These are phyloP conservation scores for Vanrija humicola DNA, from an alignment of 1,284 basidiomycete species.

Conservation along the genomic window DNA sequence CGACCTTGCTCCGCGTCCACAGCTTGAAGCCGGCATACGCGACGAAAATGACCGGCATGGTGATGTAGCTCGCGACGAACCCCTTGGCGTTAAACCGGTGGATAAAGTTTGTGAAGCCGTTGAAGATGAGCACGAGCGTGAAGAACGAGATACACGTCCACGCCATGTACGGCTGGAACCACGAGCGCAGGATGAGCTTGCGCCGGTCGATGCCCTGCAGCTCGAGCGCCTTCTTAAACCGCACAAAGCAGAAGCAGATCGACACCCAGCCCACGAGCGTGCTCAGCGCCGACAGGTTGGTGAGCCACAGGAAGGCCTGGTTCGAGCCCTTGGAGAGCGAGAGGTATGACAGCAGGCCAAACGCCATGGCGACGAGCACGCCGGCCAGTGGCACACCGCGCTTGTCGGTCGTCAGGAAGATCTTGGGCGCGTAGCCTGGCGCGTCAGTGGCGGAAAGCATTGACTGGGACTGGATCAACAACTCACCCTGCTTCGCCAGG, in stretches of 20 bases:
- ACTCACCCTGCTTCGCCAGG: constrained; percentile 49
- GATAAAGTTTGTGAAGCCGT: constrained; percentile 11
- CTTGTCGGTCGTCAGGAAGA: constrained; percentile 59
- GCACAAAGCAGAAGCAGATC: constrained; percentile 67
- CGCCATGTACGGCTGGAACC: constrained; percentile 44
- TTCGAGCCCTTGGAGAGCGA: constrained; percentile 59
- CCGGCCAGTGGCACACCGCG: constrained; percentile 63
- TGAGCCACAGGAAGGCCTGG: constrained; percentile 67
- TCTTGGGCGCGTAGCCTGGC: constrained; percentile 61
- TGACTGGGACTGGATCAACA: too few species aligned
- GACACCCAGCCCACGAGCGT: constrained; percentile 74
- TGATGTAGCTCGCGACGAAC: constrained; percentile 8
- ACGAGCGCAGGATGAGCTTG: constrained; percentile 61
- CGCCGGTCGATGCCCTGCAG: constrained; percentile 58
- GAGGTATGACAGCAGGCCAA: constrained; percentile 54
- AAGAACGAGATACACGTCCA: constrained; percentile 13
- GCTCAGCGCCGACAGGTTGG: constrained; percentile 54
- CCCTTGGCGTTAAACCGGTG: constrained; percentile 15
- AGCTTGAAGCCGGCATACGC: constrained; percentile 1
- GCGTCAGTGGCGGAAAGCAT: too few species aligned
- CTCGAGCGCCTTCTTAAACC: constrained; percentile 68
- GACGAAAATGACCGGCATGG: constrained; percentile 4
- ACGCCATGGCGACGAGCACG: constrained; percentile 63
- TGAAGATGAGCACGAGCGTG: constrained; percentile 14
- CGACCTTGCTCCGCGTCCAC: background rate